These are phyloP conservation scores for Excoecaria cochinchinensis DNA, from an alignment of 345 rosid species.

Conservation along the genomic window DNA sequence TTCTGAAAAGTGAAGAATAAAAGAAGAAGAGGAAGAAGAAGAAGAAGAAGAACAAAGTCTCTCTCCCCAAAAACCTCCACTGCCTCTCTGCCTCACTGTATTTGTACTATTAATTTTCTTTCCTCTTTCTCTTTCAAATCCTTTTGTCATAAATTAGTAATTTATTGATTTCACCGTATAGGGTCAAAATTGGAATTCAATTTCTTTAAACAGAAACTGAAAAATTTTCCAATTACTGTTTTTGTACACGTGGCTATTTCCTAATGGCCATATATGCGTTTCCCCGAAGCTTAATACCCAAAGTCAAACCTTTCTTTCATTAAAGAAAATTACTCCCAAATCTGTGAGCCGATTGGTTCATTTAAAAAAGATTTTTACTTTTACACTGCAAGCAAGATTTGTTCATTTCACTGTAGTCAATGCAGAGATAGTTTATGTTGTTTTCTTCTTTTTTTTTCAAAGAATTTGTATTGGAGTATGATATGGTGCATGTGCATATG, in stretches of 20 bases:
- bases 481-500: too few species aligned
- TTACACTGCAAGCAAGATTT: too few species aligned
- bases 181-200: conserved; percentile 38
- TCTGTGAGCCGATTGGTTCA: too few species aligned
- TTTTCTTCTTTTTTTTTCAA: too few species aligned
- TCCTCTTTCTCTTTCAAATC: background rate
- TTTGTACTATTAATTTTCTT: too few species aligned
- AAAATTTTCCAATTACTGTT: conserved; percentile 23
- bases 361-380: too few species aligned
- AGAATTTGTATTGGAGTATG: too few species aligned
- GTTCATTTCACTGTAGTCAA: too few species aligned
- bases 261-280: conserved; percentile 23
- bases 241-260: conserved; percentile 30
- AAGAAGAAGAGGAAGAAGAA: background rate
- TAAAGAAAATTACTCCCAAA: too few species aligned
- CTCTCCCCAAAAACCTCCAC: background rate
- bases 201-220: conserved; percentile 26
- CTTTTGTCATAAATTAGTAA: conserved; percentile 48
- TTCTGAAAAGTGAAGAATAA: background rate
- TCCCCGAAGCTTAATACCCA: conserved; percentile 4
- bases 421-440: too few species aligned
- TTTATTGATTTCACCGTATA: conserved; percentile 45
- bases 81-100: conserved; percentile 3
- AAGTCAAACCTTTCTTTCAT: conserved; percentile 37
- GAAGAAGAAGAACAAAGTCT: background rate